Conservation (phyloP, 2,329 filamentous ascomycete genomes). For the Colletotrichum sublineola region DNA sequence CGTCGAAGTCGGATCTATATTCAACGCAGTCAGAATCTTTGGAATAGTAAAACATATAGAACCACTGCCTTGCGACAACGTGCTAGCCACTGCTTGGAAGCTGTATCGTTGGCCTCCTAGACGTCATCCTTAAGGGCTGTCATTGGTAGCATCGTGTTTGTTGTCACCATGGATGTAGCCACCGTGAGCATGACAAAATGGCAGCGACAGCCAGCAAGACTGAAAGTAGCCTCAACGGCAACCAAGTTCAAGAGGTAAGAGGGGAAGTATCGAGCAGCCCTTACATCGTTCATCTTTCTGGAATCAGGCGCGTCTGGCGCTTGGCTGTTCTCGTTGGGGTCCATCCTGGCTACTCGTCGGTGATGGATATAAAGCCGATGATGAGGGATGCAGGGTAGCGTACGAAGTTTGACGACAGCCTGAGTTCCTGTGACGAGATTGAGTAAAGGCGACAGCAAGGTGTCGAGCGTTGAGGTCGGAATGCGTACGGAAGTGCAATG, state of each 20-base stretch:
- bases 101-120: neutral
- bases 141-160: neutral
- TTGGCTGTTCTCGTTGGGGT: slow-evolving; percentile 58
- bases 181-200: neutral
- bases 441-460: neutral
- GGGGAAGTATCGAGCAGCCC: slow-evolving; percentile 16
- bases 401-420: neutral
- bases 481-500: slow-evolving; percentile 14
- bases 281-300: slow-evolving; percentile 71
- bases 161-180: neutral
- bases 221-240: neutral
- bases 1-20: slow-evolving; percentile 62
- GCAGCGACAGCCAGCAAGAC: neutral
- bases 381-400: neutral
- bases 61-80: too few relatives aligned
- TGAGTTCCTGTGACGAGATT: slow-evolving; percentile 14
- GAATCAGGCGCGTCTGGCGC: slow-evolving; percentile 67
- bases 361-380: neutral
- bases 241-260: slow-evolving; percentile 21
- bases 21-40: slow-evolving; percentile 5
- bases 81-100: neutral
- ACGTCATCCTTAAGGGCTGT: neutral
- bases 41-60: neutral
- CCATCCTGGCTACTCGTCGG: slow-evolving; percentile 52
- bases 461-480: neutral